Conservation (phyloP, 1,139 yeast species). For the Lodderomyces elongisporus region DNA sequence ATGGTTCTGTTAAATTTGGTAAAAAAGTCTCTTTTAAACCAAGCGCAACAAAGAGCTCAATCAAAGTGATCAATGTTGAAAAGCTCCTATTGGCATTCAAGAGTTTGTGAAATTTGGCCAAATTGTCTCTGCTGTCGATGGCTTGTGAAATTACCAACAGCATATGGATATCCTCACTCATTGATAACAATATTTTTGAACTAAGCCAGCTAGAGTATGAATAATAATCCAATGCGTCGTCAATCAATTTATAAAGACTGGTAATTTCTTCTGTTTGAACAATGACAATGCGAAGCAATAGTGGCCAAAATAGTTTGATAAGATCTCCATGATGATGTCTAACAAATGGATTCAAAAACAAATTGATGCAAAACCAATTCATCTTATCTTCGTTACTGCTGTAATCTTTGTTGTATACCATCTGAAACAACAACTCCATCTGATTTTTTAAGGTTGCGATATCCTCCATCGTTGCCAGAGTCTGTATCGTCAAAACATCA, state of each 20-base stretch:
- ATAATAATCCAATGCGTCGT: slow-evolving; percentile 3
- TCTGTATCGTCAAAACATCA: background rate
- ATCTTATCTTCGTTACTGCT: slow-evolving; percentile 5
- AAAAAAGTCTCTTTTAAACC: slow-evolving; percentile 5
- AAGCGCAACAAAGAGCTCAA: slow-evolving; percentile 7
- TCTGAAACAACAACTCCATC: slow-evolving; percentile 1
- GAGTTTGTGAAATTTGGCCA: slow-evolving; percentile 6
- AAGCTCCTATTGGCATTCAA: slow-evolving; percentile 11
- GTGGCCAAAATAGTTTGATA: slow-evolving; percentile 8
- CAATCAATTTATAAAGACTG: slow-evolving; percentile 5
- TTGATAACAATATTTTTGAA: slow-evolving; percentile 5
- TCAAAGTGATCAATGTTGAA: slow-evolving; percentile 11
- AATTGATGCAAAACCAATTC: slow-evolving; percentile 7
- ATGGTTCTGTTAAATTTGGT: slow-evolving; percentile 5
- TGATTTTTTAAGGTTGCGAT: background rate
- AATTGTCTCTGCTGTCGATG: slow-evolving; percentile 4
- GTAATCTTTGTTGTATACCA: background rate
- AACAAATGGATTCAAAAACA: slow-evolving; percentile 5
- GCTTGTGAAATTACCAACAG: background rate
- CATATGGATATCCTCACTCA: slow-evolving; percentile 1
- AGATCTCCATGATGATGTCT: slow-evolving; percentile 3
- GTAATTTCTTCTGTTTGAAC: slow-evolving; percentile 4
- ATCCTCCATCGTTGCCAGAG: background rate
- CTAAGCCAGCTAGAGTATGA: slow-evolving; percentile 7
- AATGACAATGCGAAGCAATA: slow-evolving; percentile 1